These are phyloP conservation scores for Ascochyta lentis DNA, from an alignment of 2,329 filamentous ascomycete species.

Conservation along the genomic window DNA sequence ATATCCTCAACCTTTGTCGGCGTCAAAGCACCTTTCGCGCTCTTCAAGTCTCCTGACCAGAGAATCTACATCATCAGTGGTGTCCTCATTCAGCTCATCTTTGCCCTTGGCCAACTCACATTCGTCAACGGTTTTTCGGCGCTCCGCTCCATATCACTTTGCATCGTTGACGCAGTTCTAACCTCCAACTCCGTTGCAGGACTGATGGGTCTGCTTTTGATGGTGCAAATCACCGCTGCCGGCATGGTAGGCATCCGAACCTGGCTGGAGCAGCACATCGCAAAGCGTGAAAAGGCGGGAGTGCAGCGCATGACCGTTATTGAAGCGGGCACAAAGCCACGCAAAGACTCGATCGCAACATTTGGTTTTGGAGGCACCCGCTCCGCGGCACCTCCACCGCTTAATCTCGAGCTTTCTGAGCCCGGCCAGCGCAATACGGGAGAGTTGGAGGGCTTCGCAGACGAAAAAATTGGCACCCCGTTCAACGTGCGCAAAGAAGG, in stretches of 20 bases:
- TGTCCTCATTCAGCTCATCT: conserved; percentile 23
- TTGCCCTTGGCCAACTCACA: conserved; percentile 29
- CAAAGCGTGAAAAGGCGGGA: conserved; percentile 18
- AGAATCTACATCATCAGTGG: conserved; percentile 33
- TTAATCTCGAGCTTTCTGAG: conserved; percentile 11
- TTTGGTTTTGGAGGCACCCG: conserved; percentile 32
- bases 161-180: conserved; percentile 36
- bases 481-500: conserved; percentile 33
- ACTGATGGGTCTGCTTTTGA: conserved; percentile 24
- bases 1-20: conserved; percentile 25
- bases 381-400: conserved; percentile 12
- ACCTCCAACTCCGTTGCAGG: conserved; percentile 24
- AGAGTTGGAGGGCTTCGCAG: conserved; percentile 28
- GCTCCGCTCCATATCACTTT: conserved; percentile 35
- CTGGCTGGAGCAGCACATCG: conserved; percentile 39
- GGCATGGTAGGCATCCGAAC: conserved; percentile 28
- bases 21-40: conserved; percentile 28
- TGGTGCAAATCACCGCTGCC: conserved; percentile 31
- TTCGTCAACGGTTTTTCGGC: conserved; percentile 31
- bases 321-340: background rate
- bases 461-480: conserved; percentile 30
- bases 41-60: conserved; percentile 29
- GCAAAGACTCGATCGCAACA: conserved; percentile 26
- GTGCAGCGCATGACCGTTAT: background rate
- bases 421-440: conserved; percentile 20